Percentiles rank a stretch among this genome's conserved stretches.
Conservation (phyloP, 208 protist genomes). For the Blechomonas ayalai region DNA sequence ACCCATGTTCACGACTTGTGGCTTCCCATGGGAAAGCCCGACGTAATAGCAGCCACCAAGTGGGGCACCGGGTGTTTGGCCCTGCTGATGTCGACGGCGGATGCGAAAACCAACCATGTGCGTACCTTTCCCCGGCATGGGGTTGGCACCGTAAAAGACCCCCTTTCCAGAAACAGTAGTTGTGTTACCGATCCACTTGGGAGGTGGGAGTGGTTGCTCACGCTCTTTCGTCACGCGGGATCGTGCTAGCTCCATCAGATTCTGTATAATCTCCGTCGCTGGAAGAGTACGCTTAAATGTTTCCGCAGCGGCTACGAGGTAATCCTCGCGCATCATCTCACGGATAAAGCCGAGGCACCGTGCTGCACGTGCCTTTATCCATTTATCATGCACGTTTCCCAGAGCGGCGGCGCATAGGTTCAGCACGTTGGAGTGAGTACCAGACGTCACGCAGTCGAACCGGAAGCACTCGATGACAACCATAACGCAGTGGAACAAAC, state of each 20-base stretch:
- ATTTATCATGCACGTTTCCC: constrained; percentile 44
- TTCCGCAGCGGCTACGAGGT: constrained; percentile 35
- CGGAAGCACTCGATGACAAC: constrained; percentile 74
- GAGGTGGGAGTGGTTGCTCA: constrained; percentile 22
- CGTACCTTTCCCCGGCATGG: constrained; percentile 55
- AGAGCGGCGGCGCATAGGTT: constrained; percentile 67
- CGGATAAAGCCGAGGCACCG: constrained; percentile 46
- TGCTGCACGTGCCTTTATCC: constrained; percentile 61
- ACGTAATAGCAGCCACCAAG: constrained; percentile 88
- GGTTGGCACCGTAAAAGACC: constrained; percentile 55
- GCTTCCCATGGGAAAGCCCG: constrained; percentile 68
- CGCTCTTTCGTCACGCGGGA: constrained; percentile 23
- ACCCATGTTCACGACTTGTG: constrained; percentile 51
- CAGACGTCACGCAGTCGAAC: constrained; percentile 54
- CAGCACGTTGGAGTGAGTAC: constrained; percentile 56
- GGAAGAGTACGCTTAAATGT: constrained; percentile 10
- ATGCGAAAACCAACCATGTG: constrained; percentile 83
- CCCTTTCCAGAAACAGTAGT: constrained; percentile 64
- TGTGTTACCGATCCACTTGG: constrained; percentile 45
- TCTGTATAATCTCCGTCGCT: constrained; percentile 43
- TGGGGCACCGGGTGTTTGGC: constrained; percentile 50
- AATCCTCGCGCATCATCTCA: constrained; percentile 43
- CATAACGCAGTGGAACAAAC: constrained; percentile 63
- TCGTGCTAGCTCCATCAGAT: constrained; percentile 54
- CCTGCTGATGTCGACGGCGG: constrained; percentile 45